These are phyloP conservation scores for Mentha longifolia DNA, from an alignment of 257 asterid genomes.

Conservation along the genomic window DNA sequence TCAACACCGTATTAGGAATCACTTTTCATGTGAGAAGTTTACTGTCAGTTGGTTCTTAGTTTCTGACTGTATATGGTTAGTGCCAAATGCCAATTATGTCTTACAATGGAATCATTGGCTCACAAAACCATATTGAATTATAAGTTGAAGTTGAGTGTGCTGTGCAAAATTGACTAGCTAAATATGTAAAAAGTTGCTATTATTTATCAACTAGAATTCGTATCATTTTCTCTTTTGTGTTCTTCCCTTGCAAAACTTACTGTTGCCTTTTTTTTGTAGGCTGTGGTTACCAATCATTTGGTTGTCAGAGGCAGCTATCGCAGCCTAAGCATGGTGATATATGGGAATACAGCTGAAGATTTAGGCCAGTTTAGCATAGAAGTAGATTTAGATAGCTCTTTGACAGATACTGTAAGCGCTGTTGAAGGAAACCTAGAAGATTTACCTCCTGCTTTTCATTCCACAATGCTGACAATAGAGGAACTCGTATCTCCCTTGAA, in stretches of 20 bases:
- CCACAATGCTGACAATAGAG: slow-evolving; percentile 60
- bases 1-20: slow-evolving; percentile 2
- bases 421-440: slow-evolving; percentile 92
- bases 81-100: not conserved
- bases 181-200: slow-evolving; percentile 20
- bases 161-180: slow-evolving; percentile 2
- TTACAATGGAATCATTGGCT: not conserved
- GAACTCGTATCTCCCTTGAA: slow-evolving; percentile 68
- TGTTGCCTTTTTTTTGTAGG: slow-evolving; percentile 54
- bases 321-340: slow-evolving; percentile 93
- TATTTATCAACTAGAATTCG: slow-evolving; percentile 12
- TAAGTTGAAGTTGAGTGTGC: slow-evolving; percentile 23
- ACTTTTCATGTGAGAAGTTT: slow-evolving; percentile 5
- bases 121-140: not conserved
- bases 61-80: not conserved
- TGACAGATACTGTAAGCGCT: slow-evolving; percentile 71
- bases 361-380: slow-evolving; percentile 93
- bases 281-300: slow-evolving; percentile 88
- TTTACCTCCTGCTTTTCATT: slow-evolving; percentile 86
- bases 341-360: slow-evolving; percentile 94
- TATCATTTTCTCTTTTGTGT: slow-evolving; percentile 8
- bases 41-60: slow-evolving; percentile 6
- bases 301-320: slow-evolving; percentile 97
- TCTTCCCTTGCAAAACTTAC: slow-evolving; percentile 20
- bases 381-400: slow-evolving; percentile 83